Base-by-base conservation (phyloP, 345 rosid species). In the Eucalyptus regnans region DNA sequence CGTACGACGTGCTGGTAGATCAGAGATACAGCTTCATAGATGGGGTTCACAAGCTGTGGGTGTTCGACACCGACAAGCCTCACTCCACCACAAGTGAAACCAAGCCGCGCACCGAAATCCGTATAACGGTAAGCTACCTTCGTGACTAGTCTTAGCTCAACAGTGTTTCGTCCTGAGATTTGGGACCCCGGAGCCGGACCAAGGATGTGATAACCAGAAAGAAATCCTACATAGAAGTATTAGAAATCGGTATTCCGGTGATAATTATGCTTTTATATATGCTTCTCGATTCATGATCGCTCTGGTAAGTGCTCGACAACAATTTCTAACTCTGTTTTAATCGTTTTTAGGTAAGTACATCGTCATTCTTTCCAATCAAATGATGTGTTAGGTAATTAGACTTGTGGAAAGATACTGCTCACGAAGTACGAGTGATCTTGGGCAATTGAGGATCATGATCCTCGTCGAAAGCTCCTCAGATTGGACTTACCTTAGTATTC, bases 31-130 rank as follows among this genome's bases (percentile, higher is more conserved):
- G 91, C 91, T 86, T 62, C 88, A 17, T 2, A 37, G 51, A 89
- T 68, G 92, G 90, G 15, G 37, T 89, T 76, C 91, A 88, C 88
- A 89, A 88, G 90, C 79, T 88, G 27, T 89, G 89, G 90, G 92
- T 91, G 11, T 84, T 79, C 89, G 46, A 90, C 58, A 58, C 79
- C 20, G 91, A 89, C 79, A 86, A 86, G 83, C 90, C 90, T 33
- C 66, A 49, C 85, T 12, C 50, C 50, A 14, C 51, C 8, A 33
- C 9, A 11, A 89, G 86, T 66, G 0, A 66, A 13, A 86, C 90
- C 88, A 20, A 6, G 44, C 90, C 86, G 3, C 90, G 88, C 50
- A 86, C 88, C 10, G 68, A 66, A 50, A 50, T 89, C 41, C 90
- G 86, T 44, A 41, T 86, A 20, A 27, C 7, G 7, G 90, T 89